Base-by-base conservation (phyloP, 345 rosid species). In the Arabidopsis suecica region DNA sequence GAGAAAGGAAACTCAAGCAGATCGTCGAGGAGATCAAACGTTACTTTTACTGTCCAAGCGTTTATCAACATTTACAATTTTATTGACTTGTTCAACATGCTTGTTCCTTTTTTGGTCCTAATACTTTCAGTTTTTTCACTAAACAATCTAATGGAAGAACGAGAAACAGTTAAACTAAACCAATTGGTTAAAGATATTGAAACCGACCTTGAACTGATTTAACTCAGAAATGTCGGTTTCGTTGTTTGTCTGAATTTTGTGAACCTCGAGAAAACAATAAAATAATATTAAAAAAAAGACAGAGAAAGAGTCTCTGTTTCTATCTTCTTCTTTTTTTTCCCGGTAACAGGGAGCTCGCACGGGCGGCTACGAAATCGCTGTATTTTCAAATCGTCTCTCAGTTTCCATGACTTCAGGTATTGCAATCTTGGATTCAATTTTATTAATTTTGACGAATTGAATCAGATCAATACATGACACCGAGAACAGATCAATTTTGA, bases 331-430 rank as follows among this genome's bases (percentile, higher is more conserved):
- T 56, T 50, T 9, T 23, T 42, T 67, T 75, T 69, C 61, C 70
- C 79, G 70, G 79, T 68, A 68, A 60, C 22, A 40, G 74, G 68
- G 50, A 63, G 16, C 68, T 36, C 65, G 48, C 74, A 69, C 67
- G 61, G 44, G 79, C 32, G 79, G 69, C 56, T 51, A 75, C 53
- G 38, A 60, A 68, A 49, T 41, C 62, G 42, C 59, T 18, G 18
- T 44, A 41, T 42, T 55, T 73, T 63, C 28, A 16, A 13, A 60
- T 60, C 65, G 4, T 74, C 58, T 14, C 6, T 0, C 72, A 66
- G 66, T 51, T 75, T 67, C 70, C n/a, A 74, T 76, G 80, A 63
- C 66, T 70, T 77, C 80, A 70, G 80, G 75, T 70, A 62, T 36
- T 37, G 9, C 20, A 22, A n/a, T 61, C n/a, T 41, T 62, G 2